These are phyloP conservation scores for Trichoderma gamsii DNA, from an alignment of 495 filamentous ascomycete species.

Conservation along the genomic window DNA sequence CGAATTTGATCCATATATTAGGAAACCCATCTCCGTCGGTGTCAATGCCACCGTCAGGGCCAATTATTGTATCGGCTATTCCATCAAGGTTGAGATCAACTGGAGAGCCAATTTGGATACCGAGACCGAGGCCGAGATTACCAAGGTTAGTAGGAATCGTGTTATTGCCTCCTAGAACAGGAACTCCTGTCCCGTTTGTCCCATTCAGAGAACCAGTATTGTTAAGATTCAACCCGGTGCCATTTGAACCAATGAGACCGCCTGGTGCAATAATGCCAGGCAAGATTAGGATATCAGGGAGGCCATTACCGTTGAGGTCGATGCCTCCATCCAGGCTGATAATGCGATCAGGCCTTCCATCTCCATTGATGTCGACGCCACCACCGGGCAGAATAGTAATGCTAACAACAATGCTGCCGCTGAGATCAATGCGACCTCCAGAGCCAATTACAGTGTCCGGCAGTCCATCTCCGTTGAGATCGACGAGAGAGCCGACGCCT, in stretches of 20 bases:
- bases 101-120: not conserved
- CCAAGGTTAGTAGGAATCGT: not conserved
- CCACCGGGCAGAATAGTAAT: not conserved
- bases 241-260: not conserved
- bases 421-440: not conserved
- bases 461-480: not conserved
- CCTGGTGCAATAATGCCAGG: not conserved
- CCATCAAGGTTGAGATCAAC: not conserved
- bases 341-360: not conserved
- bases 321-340: not conserved
- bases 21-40: not conserved
- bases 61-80: not conserved
- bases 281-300: not conserved
- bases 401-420: not conserved
- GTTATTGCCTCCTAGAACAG: not conserved
- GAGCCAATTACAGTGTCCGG: not conserved
- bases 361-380: not conserved
- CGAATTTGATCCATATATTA: not conserved
- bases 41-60: not conserved
- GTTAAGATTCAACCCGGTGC: not conserved
- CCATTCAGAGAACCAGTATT: no score
- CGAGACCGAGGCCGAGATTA: not conserved
- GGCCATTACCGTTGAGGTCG: not conserved
- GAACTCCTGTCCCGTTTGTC: not conserved
- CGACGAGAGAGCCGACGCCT: not conserved